Percentiles rank a stretch among this genome's conserved stretches.
Evolutionary conservation across 2,329 filamentous ascomycete genomes (phyloP).

Genomic region (Dendryphion nanum): DNA sequence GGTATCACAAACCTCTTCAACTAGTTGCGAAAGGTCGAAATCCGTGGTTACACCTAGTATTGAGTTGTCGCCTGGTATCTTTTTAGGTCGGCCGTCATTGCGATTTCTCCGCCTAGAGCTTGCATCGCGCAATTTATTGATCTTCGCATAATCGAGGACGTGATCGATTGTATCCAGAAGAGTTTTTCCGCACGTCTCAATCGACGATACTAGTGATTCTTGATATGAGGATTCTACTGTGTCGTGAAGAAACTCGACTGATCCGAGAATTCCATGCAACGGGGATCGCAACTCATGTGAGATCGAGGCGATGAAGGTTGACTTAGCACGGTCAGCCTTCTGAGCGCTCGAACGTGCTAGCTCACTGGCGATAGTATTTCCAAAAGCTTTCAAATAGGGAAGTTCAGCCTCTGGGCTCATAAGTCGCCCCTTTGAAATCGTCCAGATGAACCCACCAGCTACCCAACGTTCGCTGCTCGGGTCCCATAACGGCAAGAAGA

Average conservation of each 20-base stretch:
- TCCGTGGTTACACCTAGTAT: constrained; percentile 8
- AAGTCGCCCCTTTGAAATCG: too few species aligned
- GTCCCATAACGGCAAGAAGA: too few species aligned
- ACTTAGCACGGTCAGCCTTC: too few species aligned
- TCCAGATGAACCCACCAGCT: too few species aligned
- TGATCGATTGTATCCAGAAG: constrained; percentile 43
- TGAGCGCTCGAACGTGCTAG: too few species aligned
- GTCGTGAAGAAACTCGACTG: constrained; percentile 7
- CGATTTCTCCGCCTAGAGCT: too few species aligned
- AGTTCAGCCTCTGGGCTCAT: too few species aligned
- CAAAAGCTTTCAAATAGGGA: too few species aligned
- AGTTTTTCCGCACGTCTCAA: constrained; percentile 42
- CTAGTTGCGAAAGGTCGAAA: constrained; percentile 5
- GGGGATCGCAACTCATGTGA: not conserved
- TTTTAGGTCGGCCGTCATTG: constrained; percentile 12
- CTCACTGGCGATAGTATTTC: too few species aligned
- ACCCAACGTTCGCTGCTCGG: too few species aligned
- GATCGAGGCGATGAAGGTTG: too few species aligned
- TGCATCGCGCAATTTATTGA: constrained; percentile 19
- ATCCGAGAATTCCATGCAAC: not conserved
- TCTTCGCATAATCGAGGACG: constrained; percentile 29
- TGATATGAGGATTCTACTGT: constrained; percentile 18
- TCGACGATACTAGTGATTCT: constrained; percentile 24
- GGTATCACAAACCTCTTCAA: constrained; percentile 19
- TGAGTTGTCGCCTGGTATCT: constrained; percentile 25